Evolutionary conservation across 306 rosid species (phyloP).

Genomic region (Vigna unguiculata): DNA sequence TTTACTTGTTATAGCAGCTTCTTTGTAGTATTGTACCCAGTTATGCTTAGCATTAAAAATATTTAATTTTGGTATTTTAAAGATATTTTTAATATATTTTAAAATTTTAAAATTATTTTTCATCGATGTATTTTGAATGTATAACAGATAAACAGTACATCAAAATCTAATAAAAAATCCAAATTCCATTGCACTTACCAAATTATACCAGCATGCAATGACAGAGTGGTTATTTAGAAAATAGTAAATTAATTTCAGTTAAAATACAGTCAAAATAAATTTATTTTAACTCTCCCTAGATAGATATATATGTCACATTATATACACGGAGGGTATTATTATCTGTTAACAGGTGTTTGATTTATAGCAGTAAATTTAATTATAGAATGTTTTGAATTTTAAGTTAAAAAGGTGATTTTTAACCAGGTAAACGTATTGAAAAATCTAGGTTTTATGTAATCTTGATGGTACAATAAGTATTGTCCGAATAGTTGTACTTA

Average conservation of each 20-base stretch:
- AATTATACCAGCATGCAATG: background rate
- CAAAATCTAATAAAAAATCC: no score
- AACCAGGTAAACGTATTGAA: background rate
- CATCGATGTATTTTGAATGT: no score
- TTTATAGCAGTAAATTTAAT: background rate
- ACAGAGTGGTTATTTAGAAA: background rate
- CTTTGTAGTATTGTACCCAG: constrained; percentile 40
- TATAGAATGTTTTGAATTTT: background rate
- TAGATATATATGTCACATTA: background rate
- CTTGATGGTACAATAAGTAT: background rate
- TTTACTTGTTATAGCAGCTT: background rate
- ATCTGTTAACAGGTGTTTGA: background rate
- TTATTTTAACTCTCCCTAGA: background rate
- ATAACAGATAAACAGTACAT: no score
- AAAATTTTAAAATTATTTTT: no score
- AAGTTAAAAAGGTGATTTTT: background rate
- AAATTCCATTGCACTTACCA: no score
- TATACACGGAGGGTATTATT: background rate
- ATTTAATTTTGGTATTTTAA: no score
- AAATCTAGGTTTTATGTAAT: background rate
- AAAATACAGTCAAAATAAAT: background rate
- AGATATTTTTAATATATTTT: no score
- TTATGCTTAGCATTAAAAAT: no score
- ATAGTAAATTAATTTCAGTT: background rate
- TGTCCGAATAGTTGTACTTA: background rate